Base-by-base conservation (phyloP, 768 basidiomycete species). In the Mycena rebaudengoi region DNA sequence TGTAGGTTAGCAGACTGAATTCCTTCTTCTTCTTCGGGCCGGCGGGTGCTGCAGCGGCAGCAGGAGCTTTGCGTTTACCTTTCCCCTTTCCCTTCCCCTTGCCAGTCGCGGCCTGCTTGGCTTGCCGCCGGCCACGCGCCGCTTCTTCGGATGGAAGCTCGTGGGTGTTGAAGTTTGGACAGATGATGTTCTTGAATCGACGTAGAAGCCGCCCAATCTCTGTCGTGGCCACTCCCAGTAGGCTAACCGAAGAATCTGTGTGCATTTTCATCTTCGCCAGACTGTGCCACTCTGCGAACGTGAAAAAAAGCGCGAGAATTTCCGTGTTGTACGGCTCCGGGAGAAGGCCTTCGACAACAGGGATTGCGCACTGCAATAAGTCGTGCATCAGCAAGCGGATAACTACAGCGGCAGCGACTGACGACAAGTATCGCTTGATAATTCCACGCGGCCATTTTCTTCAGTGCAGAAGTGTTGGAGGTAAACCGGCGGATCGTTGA, bases 291-390 rank as follows among this genome's bases (percentile, higher is more conserved):
- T n/a, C n/a, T n/a, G n/a, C n/a, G n/a, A n/a, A n/a, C n/a, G n/a
- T n/a, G n/a, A n/a, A n/a, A n/a, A n/a, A n/a, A n/a, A n/a, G n/a
- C n/a, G n/a, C n/a, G n/a, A n/a, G n/a, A n/a, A n/a, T n/a, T n/a
- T n/a, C n/a, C n/a, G n/a, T n/a, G n/a, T n/a, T n/a, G n/a, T n/a
- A n/a, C n/a, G n/a, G n/a, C n/a, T n/a, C n/a, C n/a, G n/a, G n/a
- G n/a, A n/a, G n/a, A 83, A 83, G 69, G 16, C 74, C 80, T n/a
- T 81, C 76, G 12, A 80, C 74, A 0, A 69, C 73, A 0, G 81
- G 81, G 4, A 82, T 74, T 0, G 75, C 57, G 57, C 78, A 79
- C 80, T 81, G 23, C 1, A n/a, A 37, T 4, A 35, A 6, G 13
- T 35, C n/a, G n/a, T n/a, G 5, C 4, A 41, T 8, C 20, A 56